phyloP scores from a whole-genome alignment of 139 green algal genomes.

The Yamagishiella unicocca region DNA sequence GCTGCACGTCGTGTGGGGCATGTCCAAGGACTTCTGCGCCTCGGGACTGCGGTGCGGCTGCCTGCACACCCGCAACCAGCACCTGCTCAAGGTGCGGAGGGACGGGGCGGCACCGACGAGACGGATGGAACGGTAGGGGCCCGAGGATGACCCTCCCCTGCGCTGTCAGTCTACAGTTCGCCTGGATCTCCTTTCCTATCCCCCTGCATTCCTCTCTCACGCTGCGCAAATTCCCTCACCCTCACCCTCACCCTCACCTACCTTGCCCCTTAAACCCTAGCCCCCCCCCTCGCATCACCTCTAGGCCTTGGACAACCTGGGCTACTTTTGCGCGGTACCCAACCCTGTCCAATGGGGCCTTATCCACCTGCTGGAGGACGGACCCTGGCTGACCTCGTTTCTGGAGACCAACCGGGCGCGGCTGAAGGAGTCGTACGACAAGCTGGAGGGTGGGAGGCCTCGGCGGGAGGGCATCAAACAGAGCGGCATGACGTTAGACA shows the following conservation, averaged over 20 bases:
- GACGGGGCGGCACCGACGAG: too few relatives aligned
- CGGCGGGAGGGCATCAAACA: too few relatives aligned
- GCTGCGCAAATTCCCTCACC: too few relatives aligned
- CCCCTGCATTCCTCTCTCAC: too few relatives aligned
- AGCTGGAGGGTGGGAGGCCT: constrained; percentile 19
- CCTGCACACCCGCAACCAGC: constrained; percentile 71
- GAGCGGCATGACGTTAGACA: too few relatives aligned
- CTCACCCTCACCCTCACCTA: neutral
- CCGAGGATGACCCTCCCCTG: too few relatives aligned
- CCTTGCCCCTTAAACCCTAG: neutral
- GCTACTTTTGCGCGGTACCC: constrained; percentile 65
- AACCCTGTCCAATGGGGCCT: constrained; percentile 22
- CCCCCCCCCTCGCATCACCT: neutral
- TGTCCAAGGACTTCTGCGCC: constrained; percentile 65
- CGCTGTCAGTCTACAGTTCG: too few relatives aligned
- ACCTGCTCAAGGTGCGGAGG: constrained; percentile 53
- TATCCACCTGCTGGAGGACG: constrained; percentile 65
- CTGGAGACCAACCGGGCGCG: constrained; percentile 64
- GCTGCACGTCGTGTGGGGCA: constrained; percentile 59
- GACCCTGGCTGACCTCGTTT: constrained; percentile 66
- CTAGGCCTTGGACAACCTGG: constrained; percentile 64
- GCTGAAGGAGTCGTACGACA: constrained; percentile 59
- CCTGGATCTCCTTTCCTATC: too few relatives aligned
- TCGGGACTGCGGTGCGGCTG: constrained; percentile 79
- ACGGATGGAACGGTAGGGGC: too few relatives aligned